These are phyloP conservation scores for Nicotiana otophora DNA, from an alignment of 257 asterid genomes.

Conservation along the genomic window DNA sequence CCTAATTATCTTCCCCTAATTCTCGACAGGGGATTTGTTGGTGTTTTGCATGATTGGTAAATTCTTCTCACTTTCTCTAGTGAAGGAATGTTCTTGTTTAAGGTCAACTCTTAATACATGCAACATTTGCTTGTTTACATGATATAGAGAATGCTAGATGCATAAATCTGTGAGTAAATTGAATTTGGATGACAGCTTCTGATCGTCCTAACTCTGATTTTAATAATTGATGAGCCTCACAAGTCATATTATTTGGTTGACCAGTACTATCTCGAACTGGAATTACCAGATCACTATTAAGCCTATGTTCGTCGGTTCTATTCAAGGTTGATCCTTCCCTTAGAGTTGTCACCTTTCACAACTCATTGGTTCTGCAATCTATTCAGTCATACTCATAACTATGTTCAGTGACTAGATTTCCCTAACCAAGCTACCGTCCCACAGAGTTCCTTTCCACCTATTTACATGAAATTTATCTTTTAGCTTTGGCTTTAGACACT, in stretches of 20 bases:
- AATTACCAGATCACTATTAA: neutral
- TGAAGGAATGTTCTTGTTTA: neutral
- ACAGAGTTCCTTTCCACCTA: neutral
- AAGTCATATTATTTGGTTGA: neutral
- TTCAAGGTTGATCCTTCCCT: neutral
- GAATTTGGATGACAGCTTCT: conserved; percentile 1
- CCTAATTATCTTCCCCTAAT: conserved; percentile 72
- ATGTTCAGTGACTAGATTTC: neutral
- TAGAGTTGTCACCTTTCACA: neutral
- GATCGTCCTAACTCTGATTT: neutral
- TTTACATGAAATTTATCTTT: neutral
- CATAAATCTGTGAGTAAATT: neutral
- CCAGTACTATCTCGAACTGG: neutral
- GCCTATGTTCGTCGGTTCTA: neutral
- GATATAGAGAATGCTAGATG: neutral
- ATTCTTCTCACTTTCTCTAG: conserved; percentile 4
- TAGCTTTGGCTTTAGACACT: neutral
- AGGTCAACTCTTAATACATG: neutral
- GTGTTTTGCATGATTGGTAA: conserved; percentile 92
- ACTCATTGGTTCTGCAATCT: neutral
- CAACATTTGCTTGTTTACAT: neutral
- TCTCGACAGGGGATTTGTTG: conserved; percentile 79
- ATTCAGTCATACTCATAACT: neutral
- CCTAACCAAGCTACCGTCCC: neutral
- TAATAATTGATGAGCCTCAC: neutral